Percentiles rank a stretch among this genome's conserved stretches.
Evolutionary conservation across 352 stramenopile species (phyloP).

Genomic region (Phytophthora chlamydospora): DNA sequence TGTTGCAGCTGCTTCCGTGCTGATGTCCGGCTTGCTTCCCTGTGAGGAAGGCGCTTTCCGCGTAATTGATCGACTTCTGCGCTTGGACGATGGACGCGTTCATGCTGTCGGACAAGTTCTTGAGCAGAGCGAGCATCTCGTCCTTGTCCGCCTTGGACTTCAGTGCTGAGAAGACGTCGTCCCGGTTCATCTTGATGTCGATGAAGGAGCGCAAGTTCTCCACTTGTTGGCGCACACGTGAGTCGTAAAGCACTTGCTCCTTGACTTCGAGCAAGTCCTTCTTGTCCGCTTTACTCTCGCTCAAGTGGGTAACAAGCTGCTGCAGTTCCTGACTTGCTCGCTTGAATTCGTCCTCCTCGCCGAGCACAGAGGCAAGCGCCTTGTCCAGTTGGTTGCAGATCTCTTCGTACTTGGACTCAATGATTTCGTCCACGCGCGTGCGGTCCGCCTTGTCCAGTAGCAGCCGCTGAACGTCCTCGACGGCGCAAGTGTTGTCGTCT

Average conservation of each 20-base stretch:
- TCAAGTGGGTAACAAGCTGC: constrained; percentile 80
- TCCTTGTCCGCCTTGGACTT: constrained; percentile 89
- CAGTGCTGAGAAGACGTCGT: constrained; percentile 83
- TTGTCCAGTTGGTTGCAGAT: constrained; percentile 93
- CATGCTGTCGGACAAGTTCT: constrained; percentile 81
- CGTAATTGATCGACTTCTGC: constrained; percentile 63
- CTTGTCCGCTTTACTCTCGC: constrained; percentile 85
- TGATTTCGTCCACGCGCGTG: constrained; percentile 87
- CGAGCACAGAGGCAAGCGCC: constrained; percentile 81
- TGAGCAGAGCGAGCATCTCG: constrained; percentile 82
- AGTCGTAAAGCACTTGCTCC: constrained; percentile 89
- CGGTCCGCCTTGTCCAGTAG: constrained; percentile 82
- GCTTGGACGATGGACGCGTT: constrained; percentile 79
- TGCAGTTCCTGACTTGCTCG: constrained; percentile 84
- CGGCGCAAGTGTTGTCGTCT: constrained; percentile 85
- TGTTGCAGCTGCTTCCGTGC: constrained; percentile 38
- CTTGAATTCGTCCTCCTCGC: constrained; percentile 91
- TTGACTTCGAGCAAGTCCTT: constrained; percentile 88
- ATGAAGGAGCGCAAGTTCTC: constrained; percentile 88
- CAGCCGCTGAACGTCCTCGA: constrained; percentile 83
- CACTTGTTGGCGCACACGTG: constrained; percentile 82
- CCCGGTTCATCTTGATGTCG: constrained; percentile 90
- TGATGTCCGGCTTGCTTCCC: constrained; percentile 65
- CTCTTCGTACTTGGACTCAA: constrained; percentile 92
- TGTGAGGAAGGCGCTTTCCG: constrained; percentile 77